Evolutionary conservation across 2,329 filamentous ascomycete species (phyloP).

Genomic region (Alternaria sp.): DNA sequence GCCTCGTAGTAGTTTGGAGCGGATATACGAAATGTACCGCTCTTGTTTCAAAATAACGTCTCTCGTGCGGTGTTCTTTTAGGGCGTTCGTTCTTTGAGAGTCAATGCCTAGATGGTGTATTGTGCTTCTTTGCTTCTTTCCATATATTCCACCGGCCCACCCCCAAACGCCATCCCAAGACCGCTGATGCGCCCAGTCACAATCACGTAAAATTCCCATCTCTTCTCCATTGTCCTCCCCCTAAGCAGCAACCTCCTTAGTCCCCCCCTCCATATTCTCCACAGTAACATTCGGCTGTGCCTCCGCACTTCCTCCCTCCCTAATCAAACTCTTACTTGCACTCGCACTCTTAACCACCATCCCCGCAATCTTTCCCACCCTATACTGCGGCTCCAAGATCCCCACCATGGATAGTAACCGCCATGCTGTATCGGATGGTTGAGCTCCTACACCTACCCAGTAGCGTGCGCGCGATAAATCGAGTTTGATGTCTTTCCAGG

Average conservation of each 20-base stretch:
- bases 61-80: not conserved
- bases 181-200: not conserved
- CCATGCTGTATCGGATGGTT: conserved; percentile 91
- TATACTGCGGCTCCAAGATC: conserved; percentile 50
- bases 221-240: not conserved
- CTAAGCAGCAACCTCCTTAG: not conserved
- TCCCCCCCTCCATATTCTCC: conserved; percentile 7
- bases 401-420: conserved; percentile 78
- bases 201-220: too few species aligned
- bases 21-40: not conserved
- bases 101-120: not conserved
- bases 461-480: conserved; percentile 85
- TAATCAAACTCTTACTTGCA: conserved; percentile 11
- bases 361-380: conserved; percentile 45
- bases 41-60: not conserved
- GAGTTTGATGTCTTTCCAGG: conserved; percentile 91
- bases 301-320: not conserved
- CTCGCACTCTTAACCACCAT: conserved; percentile 36
- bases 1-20: not conserved
- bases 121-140: not conserved
- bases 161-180: too few species aligned
- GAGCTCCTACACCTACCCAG: conserved; percentile 96
- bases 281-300: not conserved
- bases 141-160: too few species aligned
- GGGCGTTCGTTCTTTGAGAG: not conserved